These are phyloP conservation scores for Phoenix roebelenii DNA, from an alignment of 176 grass and related monocot species.

Conservation along the genomic window DNA sequence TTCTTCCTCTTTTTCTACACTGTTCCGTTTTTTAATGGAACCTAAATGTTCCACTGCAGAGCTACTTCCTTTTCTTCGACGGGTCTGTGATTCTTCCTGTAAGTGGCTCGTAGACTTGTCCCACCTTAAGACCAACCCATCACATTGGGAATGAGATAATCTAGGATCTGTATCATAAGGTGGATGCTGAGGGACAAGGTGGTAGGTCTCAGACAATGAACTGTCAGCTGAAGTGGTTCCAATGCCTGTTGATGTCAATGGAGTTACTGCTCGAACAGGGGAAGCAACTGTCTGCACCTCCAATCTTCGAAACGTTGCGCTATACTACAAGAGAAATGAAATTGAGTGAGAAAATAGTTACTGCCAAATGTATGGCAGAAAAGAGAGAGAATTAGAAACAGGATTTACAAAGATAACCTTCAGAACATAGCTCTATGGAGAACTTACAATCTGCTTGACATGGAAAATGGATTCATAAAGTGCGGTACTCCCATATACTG, in stretches of 20 bases:
- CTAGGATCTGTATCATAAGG: conserved; percentile 60
- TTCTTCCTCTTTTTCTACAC: conserved; percentile 48
- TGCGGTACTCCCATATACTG: no score
- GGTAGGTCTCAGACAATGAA: conserved; percentile 47
- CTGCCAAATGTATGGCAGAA: neutral
- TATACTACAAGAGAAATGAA: conserved; percentile 46
- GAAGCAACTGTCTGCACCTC: conserved; percentile 42
- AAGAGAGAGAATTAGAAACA: neutral
- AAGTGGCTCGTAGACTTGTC: conserved; percentile 67
- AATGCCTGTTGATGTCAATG: conserved; percentile 27
- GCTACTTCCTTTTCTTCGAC: conserved; percentile 66
- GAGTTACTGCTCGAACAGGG: conserved; percentile 34
- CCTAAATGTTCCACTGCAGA: conserved; percentile 52
- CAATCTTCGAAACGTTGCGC: conserved; percentile 60
- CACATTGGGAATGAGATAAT: conserved; percentile 52
- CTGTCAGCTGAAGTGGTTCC: conserved; percentile 32
- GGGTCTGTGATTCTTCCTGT: conserved; percentile 60
- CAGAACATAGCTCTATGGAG: no score
- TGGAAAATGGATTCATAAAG: no score
- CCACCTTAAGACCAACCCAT: conserved; percentile 72
- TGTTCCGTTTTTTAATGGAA: conserved; percentile 52
- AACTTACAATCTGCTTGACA: no score
- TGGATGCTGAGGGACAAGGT: conserved; percentile 60
- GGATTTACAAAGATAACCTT: no score
- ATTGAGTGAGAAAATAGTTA: conserved; percentile 4